Evolutionary conservation across 441 rosid species (phyloP).

Genomic region (Adansonia rubrostipa): DNA sequence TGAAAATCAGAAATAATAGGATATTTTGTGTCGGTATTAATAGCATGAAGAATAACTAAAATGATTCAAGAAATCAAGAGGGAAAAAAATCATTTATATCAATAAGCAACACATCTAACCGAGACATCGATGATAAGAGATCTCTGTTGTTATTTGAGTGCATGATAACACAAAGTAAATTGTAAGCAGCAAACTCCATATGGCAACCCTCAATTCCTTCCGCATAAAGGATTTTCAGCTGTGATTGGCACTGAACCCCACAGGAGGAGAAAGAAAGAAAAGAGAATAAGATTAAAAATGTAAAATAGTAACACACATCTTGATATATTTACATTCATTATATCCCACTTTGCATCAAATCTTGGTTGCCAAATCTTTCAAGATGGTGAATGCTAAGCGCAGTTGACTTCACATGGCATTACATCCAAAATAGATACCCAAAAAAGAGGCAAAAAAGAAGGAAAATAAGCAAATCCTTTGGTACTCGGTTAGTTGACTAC

Average conservation of each 20-base stretch:
- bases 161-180: slow-evolving; percentile 84
- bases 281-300: slow-evolving; percentile 24
- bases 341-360: background rate
- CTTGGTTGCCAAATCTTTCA: background rate
- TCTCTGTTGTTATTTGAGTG: slow-evolving; percentile 89
- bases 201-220: slow-evolving; percentile 93
- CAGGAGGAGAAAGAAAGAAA: slow-evolving; percentile 15
- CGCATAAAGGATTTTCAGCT: slow-evolving; percentile 83
- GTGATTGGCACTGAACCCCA: slow-evolving; percentile 85
- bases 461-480: background rate
- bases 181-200: slow-evolving; percentile 94
- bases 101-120: slow-evolving; percentile 47
- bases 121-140: slow-evolving; percentile 86
- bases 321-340: background rate
- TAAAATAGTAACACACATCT: background rate
- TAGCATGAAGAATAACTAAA: background rate
- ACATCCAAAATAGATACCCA: background rate
- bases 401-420: slow-evolving; percentile 1
- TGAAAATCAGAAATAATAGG: slow-evolving; percentile 39
- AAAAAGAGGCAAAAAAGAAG: slow-evolving; percentile 9
- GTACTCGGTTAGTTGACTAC: background rate
- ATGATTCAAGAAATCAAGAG: background rate
- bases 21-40: background rate
- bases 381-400: background rate
- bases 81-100: background rate